Conservation (phyloP, 768 basidiomycete species). For the Tylopilus sp. region DNA sequence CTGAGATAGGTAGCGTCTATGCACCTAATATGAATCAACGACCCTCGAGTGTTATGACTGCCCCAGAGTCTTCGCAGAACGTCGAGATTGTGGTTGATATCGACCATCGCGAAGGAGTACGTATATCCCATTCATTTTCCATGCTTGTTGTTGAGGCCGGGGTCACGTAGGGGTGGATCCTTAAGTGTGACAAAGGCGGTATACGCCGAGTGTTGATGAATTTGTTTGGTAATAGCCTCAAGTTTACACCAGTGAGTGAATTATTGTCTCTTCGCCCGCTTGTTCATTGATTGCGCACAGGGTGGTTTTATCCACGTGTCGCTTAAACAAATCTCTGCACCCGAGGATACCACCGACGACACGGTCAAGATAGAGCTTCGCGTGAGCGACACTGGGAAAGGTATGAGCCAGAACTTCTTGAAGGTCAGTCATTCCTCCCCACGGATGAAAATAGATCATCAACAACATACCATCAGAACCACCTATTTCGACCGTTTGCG, state of each 20-base stretch:
- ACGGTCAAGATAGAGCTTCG: slow-evolving; percentile 77
- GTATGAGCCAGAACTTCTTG: slow-evolving; percentile 90
- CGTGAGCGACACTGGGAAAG: slow-evolving; percentile 91
- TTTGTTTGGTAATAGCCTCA: slow-evolving; percentile 88
- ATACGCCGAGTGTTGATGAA: slow-evolving; percentile 93
- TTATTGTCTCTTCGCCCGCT: not conserved
- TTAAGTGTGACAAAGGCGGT: slow-evolving; percentile 90
- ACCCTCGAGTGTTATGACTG: slow-evolving; percentile 38
- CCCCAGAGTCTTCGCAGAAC: slow-evolving; percentile 35
- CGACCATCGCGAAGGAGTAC: slow-evolving; percentile 63
- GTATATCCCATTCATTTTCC: slow-evolving; percentile 16
- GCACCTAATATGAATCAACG: slow-evolving; percentile 61
- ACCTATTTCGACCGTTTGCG: slow-evolving; percentile 95
- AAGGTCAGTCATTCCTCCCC: slow-evolving; percentile 48
- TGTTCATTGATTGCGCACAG: slow-evolving; percentile 35
- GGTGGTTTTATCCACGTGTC: slow-evolving; percentile 86
- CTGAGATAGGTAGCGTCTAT: slow-evolving; percentile 91
- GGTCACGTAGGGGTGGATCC: slow-evolving; percentile 66
- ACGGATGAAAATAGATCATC: not conserved
- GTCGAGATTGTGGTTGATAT: slow-evolving; percentile 92
- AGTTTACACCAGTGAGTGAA: slow-evolving; percentile 75
- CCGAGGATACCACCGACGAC: slow-evolving; percentile 48
- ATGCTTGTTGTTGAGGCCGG: slow-evolving; percentile 4
- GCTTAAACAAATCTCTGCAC: slow-evolving; percentile 66
- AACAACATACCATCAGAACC: slow-evolving; percentile 51